A percentile compares a stretch with the other conserved stretches of the same genome.
Conservation (phyloP, 768 basidiomycete species). For the Thelephora ganbajun region DNA sequence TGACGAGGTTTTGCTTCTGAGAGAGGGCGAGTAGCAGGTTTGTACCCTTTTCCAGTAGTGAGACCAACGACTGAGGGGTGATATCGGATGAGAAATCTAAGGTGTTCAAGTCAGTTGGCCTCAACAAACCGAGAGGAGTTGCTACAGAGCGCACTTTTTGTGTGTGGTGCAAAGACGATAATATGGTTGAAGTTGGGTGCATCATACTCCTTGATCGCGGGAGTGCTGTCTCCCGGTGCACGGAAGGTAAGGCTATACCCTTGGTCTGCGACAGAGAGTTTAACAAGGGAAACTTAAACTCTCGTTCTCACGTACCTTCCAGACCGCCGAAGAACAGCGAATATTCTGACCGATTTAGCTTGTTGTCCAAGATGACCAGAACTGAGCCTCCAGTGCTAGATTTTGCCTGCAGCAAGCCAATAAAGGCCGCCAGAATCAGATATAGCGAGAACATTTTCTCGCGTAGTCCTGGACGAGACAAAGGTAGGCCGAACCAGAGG, state of each 20-base stretch:
- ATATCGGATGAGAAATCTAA: constrained; percentile 61
- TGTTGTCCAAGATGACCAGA: constrained; percentile 72
- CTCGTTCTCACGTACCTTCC: constrained; percentile 33
- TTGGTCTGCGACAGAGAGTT: constrained; percentile 30
- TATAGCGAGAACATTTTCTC: constrained; percentile 16
- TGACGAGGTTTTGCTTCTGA: constrained; percentile 56
- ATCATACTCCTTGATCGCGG: constrained; percentile 54
- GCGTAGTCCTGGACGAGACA: too few relatives aligned
- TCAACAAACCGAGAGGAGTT: neutral
- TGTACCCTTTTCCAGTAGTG: constrained; percentile 51
- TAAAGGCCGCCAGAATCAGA: constrained; percentile 15
- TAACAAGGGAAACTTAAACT: constrained; percentile 1
- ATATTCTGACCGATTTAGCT: constrained; percentile 51
- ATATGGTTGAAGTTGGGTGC: constrained; percentile 73
- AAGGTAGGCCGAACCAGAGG: too few relatives aligned
- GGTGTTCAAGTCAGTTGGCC: neutral
- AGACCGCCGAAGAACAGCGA: constrained; percentile 74
- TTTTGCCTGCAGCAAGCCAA: constrained; percentile 29
- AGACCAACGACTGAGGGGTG: constrained; percentile 67
- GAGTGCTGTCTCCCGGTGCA: constrained; percentile 58
- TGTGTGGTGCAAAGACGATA: constrained; percentile 72
- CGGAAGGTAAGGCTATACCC: constrained; percentile 87
- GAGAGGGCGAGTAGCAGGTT: constrained; percentile 82
- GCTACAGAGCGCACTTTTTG: constrained; percentile 50
- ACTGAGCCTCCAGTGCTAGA: constrained; percentile 78